Evolutionary conservation across 768 basidiomycete species (phyloP).

Genomic region (Suillus clintonianus): DNA sequence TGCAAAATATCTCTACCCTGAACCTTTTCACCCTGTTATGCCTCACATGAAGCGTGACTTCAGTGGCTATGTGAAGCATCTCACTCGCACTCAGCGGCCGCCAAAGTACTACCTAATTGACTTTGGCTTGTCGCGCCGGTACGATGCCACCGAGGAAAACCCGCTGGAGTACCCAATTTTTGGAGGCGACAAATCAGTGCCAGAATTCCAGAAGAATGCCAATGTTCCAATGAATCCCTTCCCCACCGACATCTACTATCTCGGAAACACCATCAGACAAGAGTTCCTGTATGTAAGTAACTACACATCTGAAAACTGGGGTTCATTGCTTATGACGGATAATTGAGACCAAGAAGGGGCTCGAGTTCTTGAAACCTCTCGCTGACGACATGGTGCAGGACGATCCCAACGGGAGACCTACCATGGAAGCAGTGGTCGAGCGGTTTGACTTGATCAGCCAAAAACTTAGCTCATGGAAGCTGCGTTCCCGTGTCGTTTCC

Average conservation of each 20-base stretch:
- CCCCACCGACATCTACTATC: conserved; percentile 6
- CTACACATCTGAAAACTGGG: neutral
- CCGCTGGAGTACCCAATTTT: conserved; percentile 12
- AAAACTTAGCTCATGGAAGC: conserved; percentile 20
- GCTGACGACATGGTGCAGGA: conserved; percentile 38
- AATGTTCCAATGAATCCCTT: conserved; percentile 9
- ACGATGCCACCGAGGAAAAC: conserved; percentile 13
- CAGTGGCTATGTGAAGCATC: conserved; percentile 7
- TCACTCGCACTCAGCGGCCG: conserved; percentile 17
- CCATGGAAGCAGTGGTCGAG: conserved; percentile 36
- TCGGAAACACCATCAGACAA: conserved; percentile 16
- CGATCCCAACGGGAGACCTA: conserved; percentile 39
- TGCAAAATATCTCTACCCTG: conserved; percentile 4
- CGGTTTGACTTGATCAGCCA: conserved; percentile 26
- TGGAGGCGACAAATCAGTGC: conserved; percentile 11
- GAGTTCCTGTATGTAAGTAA: conserved; percentile 10
- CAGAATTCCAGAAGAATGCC: conserved; percentile 11
- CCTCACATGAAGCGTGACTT: neutral
- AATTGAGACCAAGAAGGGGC: neutral
- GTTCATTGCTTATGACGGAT: neutral
- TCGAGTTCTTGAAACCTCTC: conserved; percentile 36
- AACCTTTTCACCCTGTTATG: conserved; percentile 5
- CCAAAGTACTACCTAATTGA: conserved; percentile 23
- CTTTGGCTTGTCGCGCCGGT: conserved; percentile 24
- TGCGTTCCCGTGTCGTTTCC: conserved; percentile 30